These are phyloP conservation scores for Gynostemma pentaphyllum DNA, from an alignment of 306 rosid genomes.

Conservation along the genomic window DNA sequence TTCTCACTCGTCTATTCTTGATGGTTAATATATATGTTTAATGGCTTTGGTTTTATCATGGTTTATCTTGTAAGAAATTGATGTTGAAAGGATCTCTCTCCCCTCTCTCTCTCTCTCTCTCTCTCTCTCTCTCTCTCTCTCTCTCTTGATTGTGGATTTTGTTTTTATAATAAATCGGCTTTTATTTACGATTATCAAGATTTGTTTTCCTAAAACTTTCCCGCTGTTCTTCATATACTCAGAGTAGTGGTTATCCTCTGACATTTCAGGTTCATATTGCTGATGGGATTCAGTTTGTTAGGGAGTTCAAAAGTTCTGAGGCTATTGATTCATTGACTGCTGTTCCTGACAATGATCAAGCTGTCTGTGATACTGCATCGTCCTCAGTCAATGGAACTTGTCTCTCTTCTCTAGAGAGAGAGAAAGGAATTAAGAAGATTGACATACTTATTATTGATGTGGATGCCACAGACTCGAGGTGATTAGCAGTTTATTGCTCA, in stretches of 20 bases:
- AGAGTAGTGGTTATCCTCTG: conserved; percentile 1
- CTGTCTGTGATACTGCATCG: conserved; percentile 2
- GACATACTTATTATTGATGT: conserved; percentile 81
- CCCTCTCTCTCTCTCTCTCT: no score
- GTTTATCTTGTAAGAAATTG: background rate
- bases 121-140: no score
- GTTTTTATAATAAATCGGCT: background rate
- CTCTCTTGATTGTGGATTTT: background rate
- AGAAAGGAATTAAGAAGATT: conserved; percentile 27
- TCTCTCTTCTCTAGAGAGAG: conserved; percentile 19
- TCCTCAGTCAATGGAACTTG: conserved; percentile 24
- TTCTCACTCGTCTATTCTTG: background rate
- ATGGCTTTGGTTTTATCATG: background rate
- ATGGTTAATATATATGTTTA: background rate
- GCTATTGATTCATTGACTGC: conserved; percentile 1
- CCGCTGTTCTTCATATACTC: background rate
- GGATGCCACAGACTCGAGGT: conserved; percentile 90
- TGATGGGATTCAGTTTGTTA: conserved; percentile 77
- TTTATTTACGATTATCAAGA: background rate
- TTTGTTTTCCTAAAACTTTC: background rate
- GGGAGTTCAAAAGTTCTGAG: conserved; percentile 23
- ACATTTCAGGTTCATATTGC: conserved; percentile 70
- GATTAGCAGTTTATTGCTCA: conserved; percentile 14
- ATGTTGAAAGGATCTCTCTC: background rate
- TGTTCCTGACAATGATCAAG: conserved; percentile 12